phyloP scores from a whole-genome alignment of 2,329 filamentous ascomycete species.

The Sclerotinia borealis region DNA sequence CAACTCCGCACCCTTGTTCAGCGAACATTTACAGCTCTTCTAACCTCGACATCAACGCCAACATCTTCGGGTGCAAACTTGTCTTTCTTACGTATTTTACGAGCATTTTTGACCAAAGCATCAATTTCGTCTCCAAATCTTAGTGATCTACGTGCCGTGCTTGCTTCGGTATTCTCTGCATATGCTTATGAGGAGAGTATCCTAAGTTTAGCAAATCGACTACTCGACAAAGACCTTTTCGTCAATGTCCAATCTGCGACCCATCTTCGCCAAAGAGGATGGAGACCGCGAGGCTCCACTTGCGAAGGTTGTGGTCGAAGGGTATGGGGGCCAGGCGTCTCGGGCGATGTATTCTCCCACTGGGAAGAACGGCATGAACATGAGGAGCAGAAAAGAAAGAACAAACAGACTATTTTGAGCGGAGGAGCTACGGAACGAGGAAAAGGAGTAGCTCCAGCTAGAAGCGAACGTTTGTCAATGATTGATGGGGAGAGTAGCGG shows the following conservation, averaged over 20 bases:
- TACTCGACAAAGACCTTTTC: slow-evolving; percentile 86
- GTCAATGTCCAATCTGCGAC: slow-evolving; percentile 71
- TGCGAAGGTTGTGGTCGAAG: slow-evolving; percentile 81
- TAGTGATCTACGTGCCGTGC: slow-evolving; percentile 76
- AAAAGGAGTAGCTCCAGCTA: slow-evolving; percentile 36
- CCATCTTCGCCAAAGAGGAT: slow-evolving; percentile 72
- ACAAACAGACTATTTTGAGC: slow-evolving; percentile 29
- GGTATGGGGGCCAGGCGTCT: slow-evolving; percentile 84
- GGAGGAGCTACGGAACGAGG: slow-evolving; percentile 34
- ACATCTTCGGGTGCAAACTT: slow-evolving; percentile 44
- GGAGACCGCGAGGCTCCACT: slow-evolving; percentile 78
- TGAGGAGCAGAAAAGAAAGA: slow-evolving; percentile 39
- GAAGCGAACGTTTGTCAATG: slow-evolving; percentile 26
- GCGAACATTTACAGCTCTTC: slow-evolving; percentile 80
- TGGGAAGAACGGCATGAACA: slow-evolving; percentile 62
- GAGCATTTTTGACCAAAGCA: slow-evolving; percentile 80
- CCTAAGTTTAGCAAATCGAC: slow-evolving; percentile 73
- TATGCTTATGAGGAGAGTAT: slow-evolving; percentile 95
- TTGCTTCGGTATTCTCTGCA: slow-evolving; percentile 86
- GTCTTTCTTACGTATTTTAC: slow-evolving; percentile 82
- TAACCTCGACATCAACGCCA: slow-evolving; percentile 61
- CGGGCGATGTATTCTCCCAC: slow-evolving; percentile 68
- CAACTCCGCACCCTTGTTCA: slow-evolving; percentile 77
- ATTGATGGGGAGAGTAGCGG: slow-evolving; percentile 16
- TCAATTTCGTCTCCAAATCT: slow-evolving; percentile 77